Conservation (phyloP, 768 basidiomycete genomes). For the Suillus ampliporus region DNA sequence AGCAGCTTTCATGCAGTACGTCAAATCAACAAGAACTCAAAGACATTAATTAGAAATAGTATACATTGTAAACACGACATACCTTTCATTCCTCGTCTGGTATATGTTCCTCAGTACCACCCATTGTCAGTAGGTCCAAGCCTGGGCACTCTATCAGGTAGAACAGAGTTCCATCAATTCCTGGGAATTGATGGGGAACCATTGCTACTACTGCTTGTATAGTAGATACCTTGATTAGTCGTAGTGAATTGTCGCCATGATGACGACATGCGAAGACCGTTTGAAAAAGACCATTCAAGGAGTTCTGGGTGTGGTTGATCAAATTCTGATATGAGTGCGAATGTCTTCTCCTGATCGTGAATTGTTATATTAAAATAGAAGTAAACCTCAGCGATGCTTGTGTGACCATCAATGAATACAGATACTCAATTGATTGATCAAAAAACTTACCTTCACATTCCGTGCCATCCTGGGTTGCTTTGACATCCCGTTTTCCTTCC, state of each 20-base stretch:
- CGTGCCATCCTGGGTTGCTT: constrained; percentile 32
- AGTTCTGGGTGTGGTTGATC: constrained; percentile 16
- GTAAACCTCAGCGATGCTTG: background rate
- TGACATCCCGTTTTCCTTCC: constrained; percentile 30
- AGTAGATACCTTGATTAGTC: constrained; percentile 8
- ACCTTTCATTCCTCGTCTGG: background rate
- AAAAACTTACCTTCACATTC: constrained; percentile 40
- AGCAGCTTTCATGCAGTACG: too few species aligned
- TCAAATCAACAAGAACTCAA: too few species aligned
- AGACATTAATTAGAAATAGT: too few species aligned
- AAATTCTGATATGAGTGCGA: background rate
- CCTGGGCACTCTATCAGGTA: constrained; percentile 34
- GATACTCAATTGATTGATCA: too few species aligned
- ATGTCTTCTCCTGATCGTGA: background rate
- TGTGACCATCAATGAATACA: background rate
- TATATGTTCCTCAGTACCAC: background rate
- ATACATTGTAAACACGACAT: too few species aligned
- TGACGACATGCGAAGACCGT: constrained; percentile 23
- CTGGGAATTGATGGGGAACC: constrained; percentile 23
- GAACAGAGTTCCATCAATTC: constrained; percentile 17
- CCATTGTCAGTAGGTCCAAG: constrained; percentile 16
- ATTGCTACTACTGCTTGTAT: constrained; percentile 31
- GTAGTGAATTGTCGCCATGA: constrained; percentile 23
- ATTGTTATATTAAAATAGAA: constrained; percentile 12
- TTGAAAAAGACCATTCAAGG: constrained; percentile 18